phyloP scores from a whole-genome alignment of 768 basidiomycete species.

The Suillus paluster region DNA sequence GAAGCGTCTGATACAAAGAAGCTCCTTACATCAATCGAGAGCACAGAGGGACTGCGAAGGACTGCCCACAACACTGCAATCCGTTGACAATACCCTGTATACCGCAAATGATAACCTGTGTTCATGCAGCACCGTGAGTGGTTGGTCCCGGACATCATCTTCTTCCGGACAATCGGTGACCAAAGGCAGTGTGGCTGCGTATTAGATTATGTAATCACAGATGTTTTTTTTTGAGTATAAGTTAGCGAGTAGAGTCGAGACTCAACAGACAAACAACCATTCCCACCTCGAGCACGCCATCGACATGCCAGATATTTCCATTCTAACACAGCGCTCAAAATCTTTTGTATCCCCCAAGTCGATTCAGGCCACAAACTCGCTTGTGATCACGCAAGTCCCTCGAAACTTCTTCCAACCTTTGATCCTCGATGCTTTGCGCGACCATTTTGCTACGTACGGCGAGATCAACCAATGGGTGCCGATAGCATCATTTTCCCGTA shows the following conservation, averaged over 20 bases:
- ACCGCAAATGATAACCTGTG: not conserved
- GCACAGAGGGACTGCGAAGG: not conserved
- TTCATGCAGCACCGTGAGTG: not conserved
- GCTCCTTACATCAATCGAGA: not conserved
- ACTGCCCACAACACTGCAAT: constrained; percentile 3
- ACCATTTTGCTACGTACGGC: constrained; percentile 80
- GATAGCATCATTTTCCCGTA: constrained; percentile 76
- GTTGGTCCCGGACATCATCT: no score
- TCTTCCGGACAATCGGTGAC: not conserved
- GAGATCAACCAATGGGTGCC: constrained; percentile 91
- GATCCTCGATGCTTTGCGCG: constrained; percentile 64
- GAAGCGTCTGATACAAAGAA: not conserved
- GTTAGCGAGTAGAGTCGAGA: not conserved
- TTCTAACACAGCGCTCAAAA: constrained; percentile 19
- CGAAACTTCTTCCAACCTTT: constrained; percentile 75
- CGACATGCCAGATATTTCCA: constrained; percentile 31
- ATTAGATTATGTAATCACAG: constrained; percentile 1
- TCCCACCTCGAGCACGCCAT: not conserved
- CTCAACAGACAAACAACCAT: not conserved
- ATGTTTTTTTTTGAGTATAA: constrained; percentile 2
- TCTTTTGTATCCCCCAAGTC: constrained; percentile 1
- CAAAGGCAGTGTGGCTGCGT: not conserved
- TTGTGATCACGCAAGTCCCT: constrained; percentile 81
- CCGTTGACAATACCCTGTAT: not conserved
- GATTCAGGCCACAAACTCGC: constrained; percentile 68